These are phyloP conservation scores for Tolypocladium capitatum DNA, from an alignment of 2,329 filamentous ascomycete species.

Conservation along the genomic window DNA sequence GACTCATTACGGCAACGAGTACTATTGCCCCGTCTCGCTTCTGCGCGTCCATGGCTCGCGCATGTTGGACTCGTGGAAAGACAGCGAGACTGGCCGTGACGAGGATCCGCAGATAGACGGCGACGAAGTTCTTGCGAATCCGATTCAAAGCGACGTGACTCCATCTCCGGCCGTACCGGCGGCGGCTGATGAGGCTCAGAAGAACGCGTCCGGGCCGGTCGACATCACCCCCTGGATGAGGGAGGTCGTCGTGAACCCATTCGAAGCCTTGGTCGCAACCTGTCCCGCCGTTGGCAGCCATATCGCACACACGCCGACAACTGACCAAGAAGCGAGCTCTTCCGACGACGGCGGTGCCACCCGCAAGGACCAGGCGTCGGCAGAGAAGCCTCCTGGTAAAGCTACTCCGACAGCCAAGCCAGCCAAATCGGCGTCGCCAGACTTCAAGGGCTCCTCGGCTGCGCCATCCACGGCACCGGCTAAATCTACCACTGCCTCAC, in stretches of 20 bases:
- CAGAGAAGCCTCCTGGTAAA: neutral
- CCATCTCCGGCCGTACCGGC: neutral
- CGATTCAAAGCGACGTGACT: neutral
- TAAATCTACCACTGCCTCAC: neutral
- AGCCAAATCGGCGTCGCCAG: neutral
- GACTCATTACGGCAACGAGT: slow-evolving; percentile 90
- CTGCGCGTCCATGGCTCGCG: slow-evolving; percentile 90
- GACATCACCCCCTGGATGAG: neutral
- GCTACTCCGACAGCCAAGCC: neutral
- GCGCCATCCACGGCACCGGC: neutral
- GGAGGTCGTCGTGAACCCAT: neutral
- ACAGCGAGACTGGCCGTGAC: slow-evolving; percentile 57
- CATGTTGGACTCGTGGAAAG: slow-evolving; percentile 86
- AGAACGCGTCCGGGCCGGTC: neutral
- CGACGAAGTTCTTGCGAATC: slow-evolving; percentile 6
- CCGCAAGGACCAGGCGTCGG: neutral
- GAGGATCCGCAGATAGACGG: slow-evolving; percentile 37
- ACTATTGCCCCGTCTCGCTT: slow-evolving; percentile 85
- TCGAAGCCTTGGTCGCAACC: neutral
- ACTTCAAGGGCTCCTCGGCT: neutral
- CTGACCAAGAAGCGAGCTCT: neutral
- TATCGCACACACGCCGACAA: neutral
- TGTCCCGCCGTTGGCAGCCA: neutral
- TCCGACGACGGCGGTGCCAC: neutral
- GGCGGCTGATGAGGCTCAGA: neutral